Base-by-base conservation (phyloP, 2,329 filamentous ascomycete genomes). In the Aschersonia sp. region DNA sequence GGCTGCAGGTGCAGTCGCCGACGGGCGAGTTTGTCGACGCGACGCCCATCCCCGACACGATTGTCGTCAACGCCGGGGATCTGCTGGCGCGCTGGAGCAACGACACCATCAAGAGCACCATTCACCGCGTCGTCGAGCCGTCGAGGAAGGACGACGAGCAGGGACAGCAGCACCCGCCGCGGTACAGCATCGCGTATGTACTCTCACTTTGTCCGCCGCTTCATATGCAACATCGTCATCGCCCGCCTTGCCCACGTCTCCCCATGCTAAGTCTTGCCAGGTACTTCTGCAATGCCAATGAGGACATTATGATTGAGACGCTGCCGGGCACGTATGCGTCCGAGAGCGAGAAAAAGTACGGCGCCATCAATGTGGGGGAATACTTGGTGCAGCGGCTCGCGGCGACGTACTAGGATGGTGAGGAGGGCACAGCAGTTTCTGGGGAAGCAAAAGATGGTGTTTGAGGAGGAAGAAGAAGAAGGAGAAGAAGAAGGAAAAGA, bases 241-340 rank as follows among this genome's bases (percentile, higher is more conserved):
- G 9, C 12, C 29, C 5, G 5, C 42, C 30, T 47, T 30, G 3
- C 30, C n/a, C 31, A 35, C 28, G 20, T 35, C 30, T 28, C 12
- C 30, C 12, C 29, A 10, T 43, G n/a, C 41, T 12, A 4, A 6
- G 30, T 45, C 20, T 29, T 29, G 5, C 5, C n/a, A 78, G 74
- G 3, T 94, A 94, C 67, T 94, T 94, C 61, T 94, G 88, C 70
- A 91, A 94, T 56, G 87, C 88, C 6, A 89, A 94, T 59, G 84
- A 79, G 60, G 77, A 85, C 51, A 77, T 74, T 54, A 68, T 76
- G 48, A 94, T 94, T 53, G 84, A 92, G 55, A 85, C 82, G 1
- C 78, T 94, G 43, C 88, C 87, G 0, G 85, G 85, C 0, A 94
- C 88, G 0, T 91, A 78, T 59, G 68, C 64, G 1, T 60, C 63